Base-by-base conservation (phyloP, 2,329 filamentous ascomycete genomes). In the Madurella mycetomatis region DNA sequence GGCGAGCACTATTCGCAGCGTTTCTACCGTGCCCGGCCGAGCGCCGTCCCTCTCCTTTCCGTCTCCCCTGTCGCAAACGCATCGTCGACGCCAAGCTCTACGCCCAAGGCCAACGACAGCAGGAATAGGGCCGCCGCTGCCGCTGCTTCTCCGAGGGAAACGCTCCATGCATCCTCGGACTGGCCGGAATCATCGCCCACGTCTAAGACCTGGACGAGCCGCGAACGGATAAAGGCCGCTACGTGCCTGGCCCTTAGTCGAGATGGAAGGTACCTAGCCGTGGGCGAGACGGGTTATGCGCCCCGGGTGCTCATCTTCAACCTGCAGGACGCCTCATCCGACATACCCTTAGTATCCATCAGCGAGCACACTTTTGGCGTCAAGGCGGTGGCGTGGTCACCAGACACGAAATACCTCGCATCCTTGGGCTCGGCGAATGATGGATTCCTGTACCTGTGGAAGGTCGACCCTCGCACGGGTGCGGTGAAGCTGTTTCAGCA, bases 231-330 rank as follows among this genome's bases (percentile, higher is more conserved):
- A 68, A 97, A 97, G 73, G 89, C 94, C 16, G 90, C 92, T 2
- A 96, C 92, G 5, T 95, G 92, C 66, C 81, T 99, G 25, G 87
- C 90, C 18, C 80, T 99, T 60, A 96, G 91, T 67, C 84, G 85
- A 1, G 91, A 96, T 71, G 92, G 89, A 32, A 87, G 83, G 63
- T 95, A 88, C 67, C 77, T 99, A 49, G 94, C 92, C 9, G 88
- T 97, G 2, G 94, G 94, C 64, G 94, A 99, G 80, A 95, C 92
- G 3, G 94, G 94, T 18, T 96, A 97, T 70, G 88, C 87, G 50
- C 94, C 94, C 5, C 82, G 94, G 50, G 90, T 99, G 18, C 77
- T 97, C 54, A 86, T 99, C 51, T 99, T 96, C 72, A 90, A 84
- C 32, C 84, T 94, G 5, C 82, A 88, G 63, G 91, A 95, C 65